A percentile compares a stretch with the other conserved stretches of the same genome.
phyloP scores from a whole-genome alignment of 306 rosid genomes.

The Luffa aegyptiaca region DNA sequence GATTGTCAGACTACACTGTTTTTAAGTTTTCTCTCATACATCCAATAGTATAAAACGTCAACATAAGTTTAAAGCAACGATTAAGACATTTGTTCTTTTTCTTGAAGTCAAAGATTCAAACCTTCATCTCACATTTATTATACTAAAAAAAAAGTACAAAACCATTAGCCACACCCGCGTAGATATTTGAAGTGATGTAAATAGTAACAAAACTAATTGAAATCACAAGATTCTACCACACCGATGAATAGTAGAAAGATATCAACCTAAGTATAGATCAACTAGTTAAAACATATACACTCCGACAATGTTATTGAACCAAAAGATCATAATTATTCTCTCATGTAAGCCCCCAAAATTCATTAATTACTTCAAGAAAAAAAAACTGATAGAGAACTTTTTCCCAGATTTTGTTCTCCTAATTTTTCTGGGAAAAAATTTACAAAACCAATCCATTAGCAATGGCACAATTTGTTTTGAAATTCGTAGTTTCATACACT shows the following conservation, averaged over 20 bases:
- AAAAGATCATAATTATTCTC: constrained; percentile 30
- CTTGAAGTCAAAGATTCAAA: no score
- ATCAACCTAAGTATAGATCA: no score
- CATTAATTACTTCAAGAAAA: constrained; percentile 15
- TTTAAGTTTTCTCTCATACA: background rate
- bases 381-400: constrained; percentile 16
- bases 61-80: no score
- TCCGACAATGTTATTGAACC: no score
- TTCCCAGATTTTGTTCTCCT: background rate
- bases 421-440: constrained; percentile 26
- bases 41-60: no score
- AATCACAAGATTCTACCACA: background rate
- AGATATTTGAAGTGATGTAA: background rate
- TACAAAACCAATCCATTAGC: constrained; percentile 70
- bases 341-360: constrained; percentile 49
- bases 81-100: no score
- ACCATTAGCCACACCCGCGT: no score
- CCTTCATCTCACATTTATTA: no score
- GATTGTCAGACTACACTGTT: background rate
- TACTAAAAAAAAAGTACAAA: no score
- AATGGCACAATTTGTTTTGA: constrained; percentile 70
- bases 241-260: no score
- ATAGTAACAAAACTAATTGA: background rate
- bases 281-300: no score
- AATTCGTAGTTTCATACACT: constrained; percentile 88